phyloP scores from a whole-genome alignment of 148 eudicot species.

The Agrostemma githago region DNA sequence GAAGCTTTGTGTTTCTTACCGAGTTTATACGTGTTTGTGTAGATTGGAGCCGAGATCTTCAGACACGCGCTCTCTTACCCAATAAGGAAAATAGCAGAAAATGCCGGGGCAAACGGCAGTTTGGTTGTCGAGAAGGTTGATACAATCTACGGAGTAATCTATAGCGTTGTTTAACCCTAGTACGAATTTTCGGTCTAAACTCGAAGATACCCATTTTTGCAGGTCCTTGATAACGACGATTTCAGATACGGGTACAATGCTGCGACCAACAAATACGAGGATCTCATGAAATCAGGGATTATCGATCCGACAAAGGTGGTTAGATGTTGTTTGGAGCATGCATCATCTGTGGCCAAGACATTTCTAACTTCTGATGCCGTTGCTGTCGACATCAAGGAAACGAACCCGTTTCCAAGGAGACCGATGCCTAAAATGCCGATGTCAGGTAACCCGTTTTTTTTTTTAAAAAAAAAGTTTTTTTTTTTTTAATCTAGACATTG shows the following conservation, averaged over 20 bases:
- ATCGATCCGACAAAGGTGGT: conserved; percentile 92
- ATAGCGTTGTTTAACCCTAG: not conserved
- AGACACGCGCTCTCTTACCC: conserved; percentile 82
- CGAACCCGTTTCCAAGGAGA: conserved; percentile 29
- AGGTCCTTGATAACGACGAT: conserved; percentile 57
- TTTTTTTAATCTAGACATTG: too few species aligned
- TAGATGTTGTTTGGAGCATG: conserved; percentile 86
- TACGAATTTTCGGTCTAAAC: not conserved
- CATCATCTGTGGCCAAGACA: conserved; percentile 78
- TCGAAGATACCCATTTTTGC: conserved; percentile 7
- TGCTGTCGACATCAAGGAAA: conserved; percentile 56
- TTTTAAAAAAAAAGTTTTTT: too few species aligned
- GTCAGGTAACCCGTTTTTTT: conserved; percentile 34
- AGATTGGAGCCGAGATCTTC: conserved; percentile 94
- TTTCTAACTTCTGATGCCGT: conserved; percentile 80
- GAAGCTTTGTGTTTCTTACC: not conserved
- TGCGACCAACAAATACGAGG: conserved; percentile 64
- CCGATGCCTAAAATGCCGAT: conserved; percentile 47
- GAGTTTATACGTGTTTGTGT: conserved; percentile 15
- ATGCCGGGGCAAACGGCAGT: conserved; percentile 79
- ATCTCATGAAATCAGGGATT: conserved; percentile 74
- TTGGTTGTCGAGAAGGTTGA: conserved; percentile 65
- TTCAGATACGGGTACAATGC: conserved; percentile 76
- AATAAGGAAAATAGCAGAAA: conserved; percentile 69
- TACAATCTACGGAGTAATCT: not conserved